Conservation (phyloP, 352 stramenopile species). For the Phytophthora pisi region DNA sequence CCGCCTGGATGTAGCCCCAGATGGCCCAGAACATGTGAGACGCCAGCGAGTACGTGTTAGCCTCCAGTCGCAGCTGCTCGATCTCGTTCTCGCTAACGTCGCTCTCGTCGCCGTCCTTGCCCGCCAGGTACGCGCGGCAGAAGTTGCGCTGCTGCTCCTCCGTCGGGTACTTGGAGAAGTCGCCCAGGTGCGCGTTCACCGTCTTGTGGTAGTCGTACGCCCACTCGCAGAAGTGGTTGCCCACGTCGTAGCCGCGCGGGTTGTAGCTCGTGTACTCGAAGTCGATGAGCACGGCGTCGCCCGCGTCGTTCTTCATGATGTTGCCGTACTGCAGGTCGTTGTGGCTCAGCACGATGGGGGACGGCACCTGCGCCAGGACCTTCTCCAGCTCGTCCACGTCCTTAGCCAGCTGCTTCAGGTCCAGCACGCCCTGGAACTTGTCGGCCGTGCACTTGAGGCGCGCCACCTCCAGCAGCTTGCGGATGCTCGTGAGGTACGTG, state of each 20-base stretch:
- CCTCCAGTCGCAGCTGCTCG: conserved; percentile 65
- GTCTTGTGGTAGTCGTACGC: conserved; percentile 86
- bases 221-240: conserved; percentile 94
- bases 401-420: conserved; percentile 51
- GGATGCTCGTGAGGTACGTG: conserved; percentile 62
- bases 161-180: conserved; percentile 80
- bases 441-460: conserved; percentile 56
- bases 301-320: conserved; percentile 79
- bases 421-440: conserved; percentile 49
- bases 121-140: conserved; percentile 70
- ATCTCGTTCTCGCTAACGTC: conserved; percentile 60
- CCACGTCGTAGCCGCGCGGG: conserved; percentile 89
- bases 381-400: conserved; percentile 69
- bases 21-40: conserved; percentile 91
- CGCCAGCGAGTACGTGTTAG: conserved; percentile 85
- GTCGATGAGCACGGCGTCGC: conserved; percentile 88
- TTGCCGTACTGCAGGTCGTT: conserved; percentile 95
- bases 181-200: conserved; percentile 75
- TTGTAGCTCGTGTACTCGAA: conserved; percentile 96
- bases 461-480: conserved; percentile 63
- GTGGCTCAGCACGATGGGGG: conserved; percentile 87
- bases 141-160: conserved; percentile 68
- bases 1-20: conserved; percentile 91
- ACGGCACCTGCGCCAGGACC: conserved; percentile 61
- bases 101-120: conserved; percentile 44